These are phyloP conservation scores for Sechiopsis laciniata DNA, from an alignment of 306 rosid species.

Conservation along the genomic window DNA sequence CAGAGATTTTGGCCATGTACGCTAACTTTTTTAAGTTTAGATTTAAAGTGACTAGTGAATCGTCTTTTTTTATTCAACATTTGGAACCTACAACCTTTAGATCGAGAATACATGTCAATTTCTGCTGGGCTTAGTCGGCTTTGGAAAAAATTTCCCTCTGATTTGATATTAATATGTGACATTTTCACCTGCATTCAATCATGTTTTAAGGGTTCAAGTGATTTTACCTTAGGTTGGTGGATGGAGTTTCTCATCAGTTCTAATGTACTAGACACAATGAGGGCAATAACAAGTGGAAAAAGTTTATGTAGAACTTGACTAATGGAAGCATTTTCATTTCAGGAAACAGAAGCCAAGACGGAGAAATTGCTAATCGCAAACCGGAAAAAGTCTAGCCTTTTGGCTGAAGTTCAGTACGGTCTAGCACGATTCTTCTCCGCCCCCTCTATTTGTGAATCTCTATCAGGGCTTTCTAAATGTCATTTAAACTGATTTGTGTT, in stretches of 20 bases:
- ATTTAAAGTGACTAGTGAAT: no score
- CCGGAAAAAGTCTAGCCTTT: slow-evolving; percentile 48
- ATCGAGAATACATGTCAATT: no score
- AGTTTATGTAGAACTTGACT: slow-evolving; percentile 19
- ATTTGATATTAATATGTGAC: no score
- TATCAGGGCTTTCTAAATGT: neutral
- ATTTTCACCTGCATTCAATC: neutral
- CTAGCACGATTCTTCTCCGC: neutral
- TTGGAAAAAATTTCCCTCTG: no score
- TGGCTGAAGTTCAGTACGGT: slow-evolving; percentile 71
- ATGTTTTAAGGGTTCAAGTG: neutral
- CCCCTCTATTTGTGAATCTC: neutral
- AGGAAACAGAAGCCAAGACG: slow-evolving; percentile 65
- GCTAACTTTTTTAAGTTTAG: no score
- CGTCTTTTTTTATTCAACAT: no score
- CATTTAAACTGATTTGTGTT: neutral
- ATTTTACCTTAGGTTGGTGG: neutral
- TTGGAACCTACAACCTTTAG: no score
- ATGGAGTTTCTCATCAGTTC: neutral
- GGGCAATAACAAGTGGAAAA: neutral
- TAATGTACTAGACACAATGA: neutral
- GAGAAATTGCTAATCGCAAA: slow-evolving; percentile 44
- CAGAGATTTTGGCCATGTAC: neutral
- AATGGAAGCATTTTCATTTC: slow-evolving; percentile 20
- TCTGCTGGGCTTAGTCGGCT: no score